Evolutionary conservation across 1,139 yeast genomes (phyloP).

Genomic region (Pichia sp.): DNA sequence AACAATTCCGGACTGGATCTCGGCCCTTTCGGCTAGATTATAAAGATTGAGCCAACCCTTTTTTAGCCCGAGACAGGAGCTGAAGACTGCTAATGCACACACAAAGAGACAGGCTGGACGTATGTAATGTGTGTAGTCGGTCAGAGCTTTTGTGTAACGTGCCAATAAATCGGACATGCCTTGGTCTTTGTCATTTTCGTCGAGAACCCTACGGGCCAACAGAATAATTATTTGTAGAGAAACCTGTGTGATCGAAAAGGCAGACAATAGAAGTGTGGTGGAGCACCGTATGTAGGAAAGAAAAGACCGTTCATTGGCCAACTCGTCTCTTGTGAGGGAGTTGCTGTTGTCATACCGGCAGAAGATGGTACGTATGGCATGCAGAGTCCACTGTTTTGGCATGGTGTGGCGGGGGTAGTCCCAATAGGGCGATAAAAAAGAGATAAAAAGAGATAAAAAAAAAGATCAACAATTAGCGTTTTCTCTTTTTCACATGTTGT

Average conservation of each 20-base stretch:
- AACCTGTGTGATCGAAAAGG: conserved; percentile 6
- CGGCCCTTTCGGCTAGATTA: conserved; percentile 5
- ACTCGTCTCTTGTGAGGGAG: conserved; percentile 8
- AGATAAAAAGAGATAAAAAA: too few species aligned
- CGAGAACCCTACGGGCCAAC: neutral
- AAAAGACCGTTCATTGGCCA: conserved; percentile 11
- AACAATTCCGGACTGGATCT: conserved; percentile 5
- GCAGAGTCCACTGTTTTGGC: too few species aligned
- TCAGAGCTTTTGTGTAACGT: too few species aligned
- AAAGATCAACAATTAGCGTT: too few species aligned
- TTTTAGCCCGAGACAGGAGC: conserved; percentile 5
- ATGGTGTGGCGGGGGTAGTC: too few species aligned
- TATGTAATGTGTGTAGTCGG: conserved; percentile 2
- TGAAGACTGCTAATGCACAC: conserved; percentile 1
- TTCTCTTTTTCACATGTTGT: too few species aligned
- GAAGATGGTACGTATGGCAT: conserved; percentile 1
- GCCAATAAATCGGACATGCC: too few species aligned
- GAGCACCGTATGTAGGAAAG: conserved; percentile 6
- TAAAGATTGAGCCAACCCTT: conserved; percentile 6
- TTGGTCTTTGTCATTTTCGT: neutral
- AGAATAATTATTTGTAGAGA: neutral
- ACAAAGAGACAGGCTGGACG: conserved; percentile 5
- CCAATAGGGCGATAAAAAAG: too few species aligned
- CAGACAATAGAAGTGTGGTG: conserved; percentile 3
- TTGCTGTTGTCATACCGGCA: conserved; percentile 6